phyloP scores from a whole-genome alignment of 2,329 filamentous ascomycete genomes.

The Beauveria varroae region DNA sequence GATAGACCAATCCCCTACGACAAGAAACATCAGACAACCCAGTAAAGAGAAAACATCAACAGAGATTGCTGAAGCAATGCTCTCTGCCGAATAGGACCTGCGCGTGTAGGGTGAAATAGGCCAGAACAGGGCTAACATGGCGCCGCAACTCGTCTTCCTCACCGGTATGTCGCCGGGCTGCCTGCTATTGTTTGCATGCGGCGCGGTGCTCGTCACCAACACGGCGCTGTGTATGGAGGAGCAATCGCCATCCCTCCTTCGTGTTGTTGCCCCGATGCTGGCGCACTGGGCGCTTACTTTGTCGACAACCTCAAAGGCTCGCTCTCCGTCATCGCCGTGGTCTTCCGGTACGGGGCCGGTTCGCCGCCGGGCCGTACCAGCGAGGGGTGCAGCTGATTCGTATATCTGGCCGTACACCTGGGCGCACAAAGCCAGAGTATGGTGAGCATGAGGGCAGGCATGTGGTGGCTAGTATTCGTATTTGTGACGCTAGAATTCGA shows the following conservation, averaged over 20 bases:
- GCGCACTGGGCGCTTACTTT: slow-evolving; percentile 35
- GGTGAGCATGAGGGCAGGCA: slow-evolving; percentile 42
- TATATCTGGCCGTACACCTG: slow-evolving; percentile 42
- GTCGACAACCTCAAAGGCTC: slow-evolving; percentile 38
- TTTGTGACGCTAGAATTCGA: slow-evolving; percentile 44
- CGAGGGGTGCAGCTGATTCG: slow-evolving; percentile 45
- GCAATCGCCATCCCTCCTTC: slow-evolving; percentile 39
- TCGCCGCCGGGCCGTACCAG: slow-evolving; percentile 21
- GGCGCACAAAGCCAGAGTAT: slow-evolving; percentile 39
- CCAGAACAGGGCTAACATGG: slow-evolving; percentile 42
- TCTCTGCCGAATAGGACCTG: background rate
- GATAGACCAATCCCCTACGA: no score
- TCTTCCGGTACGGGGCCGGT: slow-evolving; percentile 36
- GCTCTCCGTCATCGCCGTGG: slow-evolving; percentile 35
- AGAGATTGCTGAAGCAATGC: background rate
- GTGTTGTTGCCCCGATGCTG: slow-evolving; percentile 28
- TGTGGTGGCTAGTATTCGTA: slow-evolving; percentile 47
- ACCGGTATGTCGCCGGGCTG: slow-evolving; percentile 43
- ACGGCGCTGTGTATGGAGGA: slow-evolving; percentile 35
- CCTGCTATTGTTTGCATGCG: slow-evolving; percentile 43
- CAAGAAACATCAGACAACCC: no score
- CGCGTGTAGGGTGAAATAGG: slow-evolving; percentile 23
- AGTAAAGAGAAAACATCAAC: no score
- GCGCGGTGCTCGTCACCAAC: slow-evolving; percentile 34
- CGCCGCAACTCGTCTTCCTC: slow-evolving; percentile 43